Evolutionary conservation across 129 eudicot species (phyloP).

Genomic region (Escallonia herrerae): DNA sequence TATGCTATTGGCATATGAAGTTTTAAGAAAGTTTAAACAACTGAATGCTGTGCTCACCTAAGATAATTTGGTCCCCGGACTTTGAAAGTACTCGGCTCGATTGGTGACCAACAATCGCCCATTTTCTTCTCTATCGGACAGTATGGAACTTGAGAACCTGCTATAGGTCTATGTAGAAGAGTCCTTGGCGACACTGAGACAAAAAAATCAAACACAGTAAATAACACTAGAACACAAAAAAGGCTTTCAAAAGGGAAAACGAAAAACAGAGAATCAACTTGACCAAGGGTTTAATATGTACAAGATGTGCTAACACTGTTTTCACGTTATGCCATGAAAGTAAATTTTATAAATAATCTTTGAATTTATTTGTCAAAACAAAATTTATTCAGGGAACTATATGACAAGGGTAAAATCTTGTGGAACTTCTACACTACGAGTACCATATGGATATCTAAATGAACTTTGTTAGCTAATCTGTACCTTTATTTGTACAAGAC

Average conservation of each 20-base stretch:
- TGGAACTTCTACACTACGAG: too few relatives aligned
- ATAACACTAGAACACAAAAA: background rate
- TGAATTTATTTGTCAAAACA: background rate
- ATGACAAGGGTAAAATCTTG: too few relatives aligned
- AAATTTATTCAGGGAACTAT: background rate
- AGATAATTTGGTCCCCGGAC: slow-evolving; percentile 67
- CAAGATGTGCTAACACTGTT: too few relatives aligned
- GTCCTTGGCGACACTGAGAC: slow-evolving; percentile 67
- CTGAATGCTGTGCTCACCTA: slow-evolving; percentile 35
- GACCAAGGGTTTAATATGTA: background rate
- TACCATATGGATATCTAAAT: too few relatives aligned
- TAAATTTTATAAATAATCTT: too few relatives aligned
- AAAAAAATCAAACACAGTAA: slow-evolving; percentile 1
- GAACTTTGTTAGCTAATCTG: too few relatives aligned
- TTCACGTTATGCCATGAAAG: too few relatives aligned
- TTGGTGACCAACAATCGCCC: slow-evolving; percentile 71
- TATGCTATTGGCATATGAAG: background rate
- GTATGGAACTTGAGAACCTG: slow-evolving; percentile 80
- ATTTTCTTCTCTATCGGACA: slow-evolving; percentile 75
- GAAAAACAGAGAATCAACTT: background rate
- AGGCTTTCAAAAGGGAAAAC: background rate
- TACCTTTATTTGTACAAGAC: too few relatives aligned
- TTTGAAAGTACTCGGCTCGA: slow-evolving; percentile 74
- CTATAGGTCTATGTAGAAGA: slow-evolving; percentile 73
- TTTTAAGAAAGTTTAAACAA: background rate